phyloP scores from a whole-genome alignment of 345 rosid species.

The Microthlaspi erraticum region DNA sequence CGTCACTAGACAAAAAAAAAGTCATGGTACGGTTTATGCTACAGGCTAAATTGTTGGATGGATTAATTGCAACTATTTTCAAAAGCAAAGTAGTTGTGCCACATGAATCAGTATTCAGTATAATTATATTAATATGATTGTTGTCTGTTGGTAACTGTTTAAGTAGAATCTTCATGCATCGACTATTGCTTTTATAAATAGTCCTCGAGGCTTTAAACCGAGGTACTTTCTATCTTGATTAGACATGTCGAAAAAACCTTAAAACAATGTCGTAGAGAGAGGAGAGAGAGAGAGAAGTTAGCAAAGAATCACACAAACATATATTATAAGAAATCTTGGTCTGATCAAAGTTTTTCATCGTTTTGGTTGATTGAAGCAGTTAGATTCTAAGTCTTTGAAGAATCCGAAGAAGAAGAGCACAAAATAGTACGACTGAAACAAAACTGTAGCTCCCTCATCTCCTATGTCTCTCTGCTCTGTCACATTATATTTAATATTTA shows the following conservation, averaged over 20 bases:
- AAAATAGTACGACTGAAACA: conserved; percentile 47
- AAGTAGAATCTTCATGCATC: conserved; percentile 26
- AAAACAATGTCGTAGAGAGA: conserved; percentile 32
- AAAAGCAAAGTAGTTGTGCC: not conserved
- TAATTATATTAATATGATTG: conserved; percentile 4
- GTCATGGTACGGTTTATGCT: not conserved
- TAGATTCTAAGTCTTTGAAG: conserved; percentile 44
- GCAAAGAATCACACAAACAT: conserved; percentile 38
- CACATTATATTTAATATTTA: conserved; percentile 24
- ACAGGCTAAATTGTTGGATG: not conserved
- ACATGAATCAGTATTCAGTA: conserved; percentile 9
- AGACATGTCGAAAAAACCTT: conserved; percentile 44
- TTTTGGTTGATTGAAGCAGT: conserved; percentile 44
- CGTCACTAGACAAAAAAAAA: not conserved
- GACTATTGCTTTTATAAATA: conserved; percentile 19
- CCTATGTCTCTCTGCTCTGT: conserved; percentile 37
- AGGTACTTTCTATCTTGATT: conserved; percentile 42
- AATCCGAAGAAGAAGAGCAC: conserved; percentile 50
- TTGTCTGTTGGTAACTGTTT: conserved; percentile 20
- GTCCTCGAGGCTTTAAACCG: conserved; percentile 29
- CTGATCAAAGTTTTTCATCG: conserved; percentile 24
- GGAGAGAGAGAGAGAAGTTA: conserved; percentile 4
- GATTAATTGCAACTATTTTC: not conserved
- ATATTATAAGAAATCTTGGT: conserved; percentile 25
- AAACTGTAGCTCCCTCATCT: conserved; percentile 48